phyloP scores from a whole-genome alignment of 495 filamentous ascomycete genomes.

The Penicillium desertorum region DNA sequence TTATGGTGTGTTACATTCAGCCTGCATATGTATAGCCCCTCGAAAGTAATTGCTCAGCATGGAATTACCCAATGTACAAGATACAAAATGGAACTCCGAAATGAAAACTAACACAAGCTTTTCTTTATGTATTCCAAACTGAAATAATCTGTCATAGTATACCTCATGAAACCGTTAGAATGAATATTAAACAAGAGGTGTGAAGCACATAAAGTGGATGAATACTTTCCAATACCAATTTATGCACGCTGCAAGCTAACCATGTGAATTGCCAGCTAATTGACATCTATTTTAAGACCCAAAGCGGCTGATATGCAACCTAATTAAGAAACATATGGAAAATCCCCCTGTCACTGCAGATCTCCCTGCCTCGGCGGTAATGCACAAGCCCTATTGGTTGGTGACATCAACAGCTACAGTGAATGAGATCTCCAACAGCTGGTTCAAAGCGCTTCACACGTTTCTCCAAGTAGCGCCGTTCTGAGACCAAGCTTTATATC shows the following conservation, averaged over 20 bases:
- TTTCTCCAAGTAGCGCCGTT: constrained; percentile 2
- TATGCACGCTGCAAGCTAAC: background rate
- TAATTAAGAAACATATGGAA: constrained; percentile 25
- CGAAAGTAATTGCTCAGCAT: background rate
- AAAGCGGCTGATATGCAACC: constrained; percentile 8
- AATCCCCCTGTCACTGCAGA: constrained; percentile 14
- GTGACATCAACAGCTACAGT: constrained; percentile 5
- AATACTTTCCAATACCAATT: background rate
- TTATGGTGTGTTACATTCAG: background rate
- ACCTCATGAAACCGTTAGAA: background rate
- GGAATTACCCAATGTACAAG: background rate
- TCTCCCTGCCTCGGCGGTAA: constrained; percentile 26
- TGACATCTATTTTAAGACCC: constrained; percentile 28
- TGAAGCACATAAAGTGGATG: background rate
- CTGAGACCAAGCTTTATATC: constrained; percentile 29
- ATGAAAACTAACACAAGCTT: background rate
- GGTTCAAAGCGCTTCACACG: constrained; percentile 15
- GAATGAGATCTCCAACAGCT: constrained; percentile 9
- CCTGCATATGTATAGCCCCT: background rate
- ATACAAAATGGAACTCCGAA: background rate
- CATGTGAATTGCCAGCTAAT: constrained; percentile 19
- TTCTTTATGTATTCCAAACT: background rate
- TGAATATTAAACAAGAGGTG: background rate
- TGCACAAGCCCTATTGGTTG: constrained; percentile 17
- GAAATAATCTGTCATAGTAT: background rate